These are phyloP conservation scores for Mycena galericulata DNA, from an alignment of 768 basidiomycete genomes.

Conservation along the genomic window DNA sequence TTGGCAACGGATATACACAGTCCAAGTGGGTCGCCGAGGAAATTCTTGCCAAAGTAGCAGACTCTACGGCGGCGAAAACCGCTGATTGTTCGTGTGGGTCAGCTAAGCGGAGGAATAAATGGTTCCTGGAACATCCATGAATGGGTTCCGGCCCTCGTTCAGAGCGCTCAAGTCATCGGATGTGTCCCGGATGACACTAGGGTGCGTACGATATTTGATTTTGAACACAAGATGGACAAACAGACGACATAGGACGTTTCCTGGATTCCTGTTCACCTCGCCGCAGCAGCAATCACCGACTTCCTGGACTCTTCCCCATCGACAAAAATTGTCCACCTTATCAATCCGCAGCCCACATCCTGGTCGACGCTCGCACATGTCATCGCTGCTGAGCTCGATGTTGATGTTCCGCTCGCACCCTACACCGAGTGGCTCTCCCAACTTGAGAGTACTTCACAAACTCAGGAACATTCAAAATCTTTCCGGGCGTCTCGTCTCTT, in stretches of 20 bases:
- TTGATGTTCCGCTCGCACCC: slow-evolving; percentile 41
- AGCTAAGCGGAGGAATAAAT: slow-evolving; percentile 45
- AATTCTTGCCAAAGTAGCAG: slow-evolving; percentile 35
- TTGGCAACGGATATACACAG: slow-evolving; percentile 46
- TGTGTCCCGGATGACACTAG: slow-evolving; percentile 35
- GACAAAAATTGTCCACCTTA: slow-evolving; percentile 34
- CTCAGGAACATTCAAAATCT: not conserved
- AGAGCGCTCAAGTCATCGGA: slow-evolving; percentile 29
- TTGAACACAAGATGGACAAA: too few species aligned
- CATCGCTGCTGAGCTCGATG: slow-evolving; percentile 32
- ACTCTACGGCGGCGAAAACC: slow-evolving; percentile 31
- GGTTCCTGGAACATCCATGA: slow-evolving; percentile 51
- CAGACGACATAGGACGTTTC: slow-evolving; percentile 37
- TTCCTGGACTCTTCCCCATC: slow-evolving; percentile 28
- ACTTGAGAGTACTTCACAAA: slow-evolving; percentile 7
- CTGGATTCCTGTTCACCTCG: slow-evolving; percentile 43
- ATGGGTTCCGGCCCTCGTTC: slow-evolving; percentile 51
- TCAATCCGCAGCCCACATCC: slow-evolving; percentile 38
- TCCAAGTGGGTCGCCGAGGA: slow-evolving; percentile 44
- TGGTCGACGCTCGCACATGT: slow-evolving; percentile 36
- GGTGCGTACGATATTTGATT: too few species aligned
- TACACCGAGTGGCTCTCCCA: slow-evolving; percentile 40
- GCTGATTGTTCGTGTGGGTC: slow-evolving; percentile 48
- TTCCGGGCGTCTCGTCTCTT: slow-evolving; percentile 10
- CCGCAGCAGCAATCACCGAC: slow-evolving; percentile 41